Percentiles rank a stretch among this genome's conserved stretches.
These are phyloP conservation scores for Tranzscheliella williamsii DNA, from an alignment of 1,284 basidiomycete genomes.

Conservation along the genomic window DNA sequence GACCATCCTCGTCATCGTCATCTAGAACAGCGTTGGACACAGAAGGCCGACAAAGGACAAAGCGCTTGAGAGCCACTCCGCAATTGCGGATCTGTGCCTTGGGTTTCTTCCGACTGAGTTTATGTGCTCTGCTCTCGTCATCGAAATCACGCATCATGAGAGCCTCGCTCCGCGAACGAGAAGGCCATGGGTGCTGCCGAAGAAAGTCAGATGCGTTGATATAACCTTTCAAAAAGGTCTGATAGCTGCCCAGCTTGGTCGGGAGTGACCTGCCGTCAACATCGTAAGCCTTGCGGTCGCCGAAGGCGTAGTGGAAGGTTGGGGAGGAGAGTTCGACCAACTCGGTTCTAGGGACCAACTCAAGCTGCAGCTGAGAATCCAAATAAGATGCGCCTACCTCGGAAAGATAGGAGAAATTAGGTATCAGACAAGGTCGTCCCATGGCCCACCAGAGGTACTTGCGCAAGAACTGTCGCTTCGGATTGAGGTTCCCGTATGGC, in stretches of 20 bases:
- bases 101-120: conserved; percentile 49
- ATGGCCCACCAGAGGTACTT: conserved; percentile 61
- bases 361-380: conserved; percentile 73
- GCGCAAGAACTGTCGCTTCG: conserved; percentile 56
- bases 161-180: conserved; percentile 69
- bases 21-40: conserved; percentile 69
- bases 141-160: conserved; percentile 69
- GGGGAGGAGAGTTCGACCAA: conserved; percentile 75
- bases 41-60: conserved; percentile 67
- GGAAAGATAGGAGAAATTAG: conserved; percentile 62
- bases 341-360: conserved; percentile 84
- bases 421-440: conserved; percentile 58
- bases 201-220: conserved; percentile 85
- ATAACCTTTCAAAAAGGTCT: conserved; percentile 82
- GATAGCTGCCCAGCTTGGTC: conserved; percentile 76
- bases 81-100: conserved; percentile 47
- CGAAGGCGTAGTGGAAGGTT: conserved; percentile 53
- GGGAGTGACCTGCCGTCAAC: conserved; percentile 29
- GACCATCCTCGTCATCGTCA: conserved; percentile 34
- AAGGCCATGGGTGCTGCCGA: conserved; percentile 82
- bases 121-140: conserved; percentile 69
- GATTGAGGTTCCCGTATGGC: conserved; percentile 58
- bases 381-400: conserved; percentile 84
- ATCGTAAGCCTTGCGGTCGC: conserved; percentile 47
- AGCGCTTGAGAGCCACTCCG: conserved; percentile 49